Conservation (phyloP, 441 rosid genomes). For the Adansonia gregorii region DNA sequence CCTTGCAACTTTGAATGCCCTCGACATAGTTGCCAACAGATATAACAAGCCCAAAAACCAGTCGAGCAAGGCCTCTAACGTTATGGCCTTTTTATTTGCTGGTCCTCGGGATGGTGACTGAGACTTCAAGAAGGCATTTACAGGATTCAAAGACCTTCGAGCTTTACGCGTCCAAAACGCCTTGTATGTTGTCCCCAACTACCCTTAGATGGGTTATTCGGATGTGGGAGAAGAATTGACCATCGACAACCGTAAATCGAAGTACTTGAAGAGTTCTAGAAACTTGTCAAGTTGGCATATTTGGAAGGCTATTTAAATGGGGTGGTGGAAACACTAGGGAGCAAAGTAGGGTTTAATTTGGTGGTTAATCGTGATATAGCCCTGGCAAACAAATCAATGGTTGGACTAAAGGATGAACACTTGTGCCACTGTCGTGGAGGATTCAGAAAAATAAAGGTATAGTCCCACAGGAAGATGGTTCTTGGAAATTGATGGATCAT, state of each 20-base stretch:
- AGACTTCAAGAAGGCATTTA: constrained; percentile 50
- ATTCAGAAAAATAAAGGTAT: constrained; percentile 67
- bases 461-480: constrained; percentile 74
- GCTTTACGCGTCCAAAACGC: constrained; percentile 52
- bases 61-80: constrained; percentile 45
- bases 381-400: constrained; percentile 59
- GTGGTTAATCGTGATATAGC: constrained; percentile 64
- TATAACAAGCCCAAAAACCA: constrained; percentile 44
- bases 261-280: constrained; percentile 68
- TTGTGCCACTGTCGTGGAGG: constrained; percentile 71
- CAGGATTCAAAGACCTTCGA: constrained; percentile 56
- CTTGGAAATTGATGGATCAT: constrained; percentile 81
- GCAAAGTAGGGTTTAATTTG: constrained; percentile 55
- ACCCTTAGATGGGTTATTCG: constrained; percentile 63
- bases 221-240: constrained; percentile 77
- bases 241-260: constrained; percentile 64
- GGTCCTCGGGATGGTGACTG: constrained; percentile 82
- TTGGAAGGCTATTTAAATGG: constrained; percentile 78
- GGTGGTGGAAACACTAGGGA: constrained; percentile 80
- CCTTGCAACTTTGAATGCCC: constrained; percentile 69
- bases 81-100: constrained; percentile 74
- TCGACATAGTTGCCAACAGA: constrained; percentile 74
- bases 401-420: constrained; percentile 60
- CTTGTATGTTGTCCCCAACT: constrained; percentile 62
- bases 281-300: constrained; percentile 49